Percentiles rank a stretch among this genome's conserved stretches.
Conservation (phyloP, 371 early-diverging fungal species). For the Ordospora colligata region DNA sequence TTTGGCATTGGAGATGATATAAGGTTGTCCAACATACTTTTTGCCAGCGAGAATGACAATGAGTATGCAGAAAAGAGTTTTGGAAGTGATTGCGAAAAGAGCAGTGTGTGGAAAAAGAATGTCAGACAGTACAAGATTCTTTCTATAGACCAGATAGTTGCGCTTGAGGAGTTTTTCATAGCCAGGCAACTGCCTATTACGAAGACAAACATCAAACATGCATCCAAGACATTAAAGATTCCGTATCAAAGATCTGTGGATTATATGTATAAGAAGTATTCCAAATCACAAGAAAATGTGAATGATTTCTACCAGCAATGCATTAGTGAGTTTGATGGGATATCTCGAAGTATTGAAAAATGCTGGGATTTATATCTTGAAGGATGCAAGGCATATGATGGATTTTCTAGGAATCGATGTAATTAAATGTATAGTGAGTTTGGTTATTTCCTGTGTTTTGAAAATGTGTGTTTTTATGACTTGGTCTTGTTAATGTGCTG, state of each 20-base stretch:
- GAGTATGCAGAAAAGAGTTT: neutral
- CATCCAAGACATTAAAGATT: slow-evolving; percentile 45
- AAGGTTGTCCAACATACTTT: slow-evolving; percentile 1
- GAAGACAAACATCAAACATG: slow-evolving; percentile 47
- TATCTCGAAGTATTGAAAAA: neutral
- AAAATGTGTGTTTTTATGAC: neutral
- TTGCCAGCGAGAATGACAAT: neutral
- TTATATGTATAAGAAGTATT: slow-evolving; percentile 42
- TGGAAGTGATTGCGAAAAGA: slow-evolving; percentile 17
- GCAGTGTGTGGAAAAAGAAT: slow-evolving; percentile 21
- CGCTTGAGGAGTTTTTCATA: slow-evolving; percentile 48
- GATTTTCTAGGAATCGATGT: neutral
- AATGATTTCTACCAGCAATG: slow-evolving; percentile 21
- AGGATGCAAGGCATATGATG: neutral
- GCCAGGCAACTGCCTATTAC: slow-evolving; percentile 40
- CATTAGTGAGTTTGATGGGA: neutral
- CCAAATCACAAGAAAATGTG: slow-evolving; percentile 28
- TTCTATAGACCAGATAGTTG: slow-evolving; percentile 30
- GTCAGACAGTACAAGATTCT: slow-evolving; percentile 20
- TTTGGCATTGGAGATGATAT: neutral
- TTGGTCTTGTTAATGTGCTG: no score
- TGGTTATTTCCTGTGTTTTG: neutral
- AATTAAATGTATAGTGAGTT: neutral
- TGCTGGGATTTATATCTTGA: neutral
- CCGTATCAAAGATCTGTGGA: slow-evolving; percentile 47